Conservation (phyloP, 2,329 filamentous ascomycete genomes). For the Microdochium nivale region DNA sequence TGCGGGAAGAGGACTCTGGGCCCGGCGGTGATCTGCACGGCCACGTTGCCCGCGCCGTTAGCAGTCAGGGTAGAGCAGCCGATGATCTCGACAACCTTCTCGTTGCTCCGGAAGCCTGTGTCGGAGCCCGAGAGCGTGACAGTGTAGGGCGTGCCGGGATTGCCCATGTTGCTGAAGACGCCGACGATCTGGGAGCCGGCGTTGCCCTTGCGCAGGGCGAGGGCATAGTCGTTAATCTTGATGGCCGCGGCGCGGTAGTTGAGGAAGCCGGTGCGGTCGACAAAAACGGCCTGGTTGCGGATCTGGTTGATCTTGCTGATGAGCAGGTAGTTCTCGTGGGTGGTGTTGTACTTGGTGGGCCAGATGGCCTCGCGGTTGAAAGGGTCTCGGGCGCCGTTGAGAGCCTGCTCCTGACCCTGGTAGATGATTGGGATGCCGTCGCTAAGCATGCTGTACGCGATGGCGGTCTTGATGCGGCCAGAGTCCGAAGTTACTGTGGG, state of each 20-base stretch:
- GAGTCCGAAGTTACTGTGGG: slow-evolving; percentile 34
- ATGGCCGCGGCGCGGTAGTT: slow-evolving; percentile 26
- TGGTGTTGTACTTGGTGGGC: slow-evolving; percentile 35
- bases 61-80: slow-evolving; percentile 32
- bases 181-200: slow-evolving; percentile 27
- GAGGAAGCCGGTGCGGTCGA: slow-evolving; percentile 25
- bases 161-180: slow-evolving; percentile 31
- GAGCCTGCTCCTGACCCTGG: slow-evolving; percentile 49
- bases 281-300: slow-evolving; percentile 32
- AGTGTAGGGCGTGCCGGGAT: slow-evolving; percentile 18
- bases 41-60: slow-evolving; percentile 31
- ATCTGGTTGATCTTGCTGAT: slow-evolving; percentile 40
- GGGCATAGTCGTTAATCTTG: slow-evolving; percentile 27
- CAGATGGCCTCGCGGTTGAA: slow-evolving; percentile 41
- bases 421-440: slow-evolving; percentile 52
- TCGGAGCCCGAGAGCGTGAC: slow-evolving; percentile 23
- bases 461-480: slow-evolving; percentile 40
- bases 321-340: slow-evolving; percentile 31
- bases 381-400: slow-evolving; percentile 30
- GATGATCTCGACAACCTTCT: slow-evolving; percentile 30
- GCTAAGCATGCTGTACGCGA: slow-evolving; percentile 43
- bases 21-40: slow-evolving; percentile 27
- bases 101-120: slow-evolving; percentile 26
- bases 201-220: slow-evolving; percentile 38
- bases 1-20: slow-evolving; percentile 32